These are phyloP conservation scores for Blastocystis sp. DNA, from an alignment of 352 stramenopile species.

Conservation along the genomic window DNA sequence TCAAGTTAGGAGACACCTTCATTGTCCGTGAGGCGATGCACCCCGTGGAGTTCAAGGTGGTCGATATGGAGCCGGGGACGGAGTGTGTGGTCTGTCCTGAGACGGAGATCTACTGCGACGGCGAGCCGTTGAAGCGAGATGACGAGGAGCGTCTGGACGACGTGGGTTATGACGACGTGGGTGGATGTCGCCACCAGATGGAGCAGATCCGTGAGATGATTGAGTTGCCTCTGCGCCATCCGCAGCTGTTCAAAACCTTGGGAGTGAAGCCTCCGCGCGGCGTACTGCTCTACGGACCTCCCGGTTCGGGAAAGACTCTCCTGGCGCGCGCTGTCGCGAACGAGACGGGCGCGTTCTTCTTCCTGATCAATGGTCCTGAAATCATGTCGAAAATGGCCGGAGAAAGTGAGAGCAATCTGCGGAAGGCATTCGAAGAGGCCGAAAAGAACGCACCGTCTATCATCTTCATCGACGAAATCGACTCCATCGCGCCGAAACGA, in stretches of 20 bases:
- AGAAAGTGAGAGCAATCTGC: slow-evolving; percentile 83
- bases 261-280: slow-evolving; percentile 96
- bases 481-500: slow-evolving; percentile 94
- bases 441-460: slow-evolving; percentile 99
- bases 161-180: slow-evolving; percentile 98
- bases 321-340: slow-evolving; percentile 96
- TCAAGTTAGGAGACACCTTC: slow-evolving; percentile 98
- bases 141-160: slow-evolving; percentile 98
- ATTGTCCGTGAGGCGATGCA: slow-evolving; percentile 96
- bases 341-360: slow-evolving; percentile 98
- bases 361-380: slow-evolving; percentile 98
- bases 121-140: slow-evolving; percentile 92
- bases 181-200: slow-evolving; percentile 94
- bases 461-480: slow-evolving; percentile 99
- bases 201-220: slow-evolving; percentile 99
- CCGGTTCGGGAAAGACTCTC: slow-evolving; percentile 94
- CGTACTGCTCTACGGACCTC: slow-evolving; percentile 96
- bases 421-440: slow-evolving; percentile 95
- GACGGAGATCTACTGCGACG: slow-evolving; percentile 98
- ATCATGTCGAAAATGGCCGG: slow-evolving; percentile 97
- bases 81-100: slow-evolving; percentile 97
- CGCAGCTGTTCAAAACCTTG: slow-evolving; percentile 95
- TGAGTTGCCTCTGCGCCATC: slow-evolving; percentile 92
- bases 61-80: slow-evolving; percentile 91
- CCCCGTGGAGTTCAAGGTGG: slow-evolving; percentile 99